Base-by-base conservation (phyloP, 352 stramenopile genomes). In the Blastocystis sp. region DNA sequence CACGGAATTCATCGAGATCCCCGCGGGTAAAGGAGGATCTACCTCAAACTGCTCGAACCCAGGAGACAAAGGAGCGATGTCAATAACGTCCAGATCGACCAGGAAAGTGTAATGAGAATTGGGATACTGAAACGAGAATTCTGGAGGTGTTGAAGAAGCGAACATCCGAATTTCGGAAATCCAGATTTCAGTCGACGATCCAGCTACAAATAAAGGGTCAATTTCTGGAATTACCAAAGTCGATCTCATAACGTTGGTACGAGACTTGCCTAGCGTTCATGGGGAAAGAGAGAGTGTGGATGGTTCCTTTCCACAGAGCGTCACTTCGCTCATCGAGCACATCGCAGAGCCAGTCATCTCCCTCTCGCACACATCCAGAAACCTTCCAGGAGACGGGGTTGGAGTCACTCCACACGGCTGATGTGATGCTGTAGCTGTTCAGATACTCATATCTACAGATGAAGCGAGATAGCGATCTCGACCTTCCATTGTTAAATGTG, bases 401-500 rank as follows among this genome's bases (percentile, higher is more conserved):
- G 13, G 26, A 43, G 3, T 23, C 9, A 0, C n/a, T 1, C 23
- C 0, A 4, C 3, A 11, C 15, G 26, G 20, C 70, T 20, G 37
- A 62, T 3, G 70, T 80, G 70, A 80, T 62, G 9, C 15, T 20
- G 45, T 80, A 80, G 4, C 20, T 53, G 43, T 80, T 80, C 13
- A 80, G 8, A 43, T 80, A 80, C 54, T 80, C 70, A 41, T 45
- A 59, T 59, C 50, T 59, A 59, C 50, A n/a, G 11, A 13, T 59
- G 11, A n/a, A 13, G 11, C 20, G 11, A n/a, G 11, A n/a, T n/a
- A 13, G 50, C 50, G 20, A n/a, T n/a, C 50, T 59, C 50, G 1
- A 80, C 50, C 43, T 45, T 20, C n/a, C 3, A 4, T 9, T 3
- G 26, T 64, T 63, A 41, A 80, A 80, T 53, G 70, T 80, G 20